Percentiles rank a stretch among this genome's conserved stretches.
Evolutionary conservation across 805 yeast genomes (phyloP).

Genomic region (Starmerella bombi): DNA sequence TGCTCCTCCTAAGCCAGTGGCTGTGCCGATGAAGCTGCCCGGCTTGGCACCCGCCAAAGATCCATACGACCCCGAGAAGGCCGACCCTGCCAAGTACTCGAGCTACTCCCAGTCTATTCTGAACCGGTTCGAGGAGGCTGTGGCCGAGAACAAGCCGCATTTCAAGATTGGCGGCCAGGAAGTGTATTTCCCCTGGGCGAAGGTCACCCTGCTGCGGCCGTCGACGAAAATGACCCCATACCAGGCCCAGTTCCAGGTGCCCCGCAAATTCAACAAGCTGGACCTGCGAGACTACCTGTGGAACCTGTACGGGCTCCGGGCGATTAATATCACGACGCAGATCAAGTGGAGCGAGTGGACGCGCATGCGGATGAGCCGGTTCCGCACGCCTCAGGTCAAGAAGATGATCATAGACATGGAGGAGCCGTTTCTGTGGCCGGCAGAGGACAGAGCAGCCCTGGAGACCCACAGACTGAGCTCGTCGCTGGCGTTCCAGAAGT

Average conservation of each 20-base stretch:
- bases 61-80: conserved; percentile 7
- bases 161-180: conserved; percentile 67
- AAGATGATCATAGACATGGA: conserved; percentile 95
- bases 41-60: conserved; percentile 9
- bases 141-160: conserved; percentile 48
- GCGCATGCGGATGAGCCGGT: conserved; percentile 54
- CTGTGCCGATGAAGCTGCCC: conserved; percentile 3
- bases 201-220: conserved; percentile 69
- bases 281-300: conserved; percentile 89
- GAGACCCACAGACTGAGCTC: conserved; percentile 18
- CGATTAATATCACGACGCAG: conserved; percentile 76
- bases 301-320: conserved; percentile 81
- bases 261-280: conserved; percentile 81
- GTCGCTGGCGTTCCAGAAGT: conserved; percentile 28
- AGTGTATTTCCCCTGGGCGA: conserved; percentile 73
- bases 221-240: conserved; percentile 95
- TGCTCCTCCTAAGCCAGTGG: conserved; percentile 21
- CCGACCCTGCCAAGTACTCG: conserved; percentile 20
- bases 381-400: conserved; percentile 68
- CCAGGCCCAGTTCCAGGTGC: conserved; percentile 92
- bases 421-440: conserved; percentile 94
- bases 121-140: conserved; percentile 7
- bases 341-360: conserved; percentile 58
- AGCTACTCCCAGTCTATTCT: conserved; percentile 18
- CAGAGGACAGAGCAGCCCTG: conserved; percentile 33